Evolutionary conservation across 768 basidiomycete genomes (phyloP).

Genomic region (Termitomyces sp.): DNA sequence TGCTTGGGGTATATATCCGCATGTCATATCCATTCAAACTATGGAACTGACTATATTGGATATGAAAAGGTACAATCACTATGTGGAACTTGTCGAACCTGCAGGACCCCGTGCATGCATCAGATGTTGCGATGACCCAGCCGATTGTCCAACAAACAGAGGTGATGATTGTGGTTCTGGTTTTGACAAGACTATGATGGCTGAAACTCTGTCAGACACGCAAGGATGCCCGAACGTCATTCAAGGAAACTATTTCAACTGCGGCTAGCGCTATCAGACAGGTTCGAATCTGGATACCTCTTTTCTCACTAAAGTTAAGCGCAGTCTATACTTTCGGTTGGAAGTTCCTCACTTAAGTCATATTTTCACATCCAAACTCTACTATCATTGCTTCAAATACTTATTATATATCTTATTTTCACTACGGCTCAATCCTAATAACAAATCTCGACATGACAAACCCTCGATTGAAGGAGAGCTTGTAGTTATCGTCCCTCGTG

Average conservation of each 20-base stretch:
- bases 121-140: constrained; percentile 49
- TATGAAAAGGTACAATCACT: constrained; percentile 44
- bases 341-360: too few species aligned
- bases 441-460: too few species aligned
- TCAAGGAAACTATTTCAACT: constrained; percentile 49
- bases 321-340: too few species aligned
- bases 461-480: too few species aligned
- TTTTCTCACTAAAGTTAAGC: too few species aligned
- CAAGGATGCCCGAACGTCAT: constrained; percentile 49
- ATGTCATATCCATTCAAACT: neutral
- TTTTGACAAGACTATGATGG: neutral
- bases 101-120: constrained; percentile 47
- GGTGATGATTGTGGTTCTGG: constrained; percentile 23
- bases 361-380: too few species aligned
- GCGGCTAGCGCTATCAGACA: constrained; percentile 23
- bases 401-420: too few species aligned
- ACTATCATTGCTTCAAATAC: too few species aligned
- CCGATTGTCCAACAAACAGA: constrained; percentile 47
- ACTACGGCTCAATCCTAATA: too few species aligned
- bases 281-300: neutral
- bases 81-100: constrained; percentile 55
- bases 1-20: constrained; percentile 38
- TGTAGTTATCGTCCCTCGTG: too few species aligned
- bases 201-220: constrained; percentile 31
- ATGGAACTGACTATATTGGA: neutral